Evolutionary conservation across 1,284 basidiomycete genomes (phyloP), one percentile per base, ranked within the genome.

Genomic region (Rhizopogon parksii): DNA sequence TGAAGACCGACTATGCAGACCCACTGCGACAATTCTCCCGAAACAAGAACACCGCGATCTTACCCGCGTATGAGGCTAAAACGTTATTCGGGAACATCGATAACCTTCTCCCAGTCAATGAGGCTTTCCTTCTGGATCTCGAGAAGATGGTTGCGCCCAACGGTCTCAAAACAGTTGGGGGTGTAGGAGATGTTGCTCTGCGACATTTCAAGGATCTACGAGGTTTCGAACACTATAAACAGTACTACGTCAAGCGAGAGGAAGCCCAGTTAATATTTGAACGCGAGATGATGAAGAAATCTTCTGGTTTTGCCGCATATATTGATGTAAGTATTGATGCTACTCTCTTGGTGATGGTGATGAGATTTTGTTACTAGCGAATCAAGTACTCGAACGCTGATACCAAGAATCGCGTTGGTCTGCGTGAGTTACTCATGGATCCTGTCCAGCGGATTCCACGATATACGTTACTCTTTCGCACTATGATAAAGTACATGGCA

Each of bases 381-480:
- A 89, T 91, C 58, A 95, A 96, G 73, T 93, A 95, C 63, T 84
- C 89, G 55, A 83, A 84, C 2, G 78, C 85, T 11, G 93, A 93
- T 52, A 74, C 83, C 35, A 82, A 79, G 57, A 95, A 94, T 63
- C 84, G 88, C 53, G 81, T 95, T 45, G 94, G 95, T 11, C 76
- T 99, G 37, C 82, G 92, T 17, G 95, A 99, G 68, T 80, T 99
- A 38, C 76, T 99, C 38, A 97, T 98, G 83, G 96, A 99, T 63
- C 96, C 96, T n/a, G 91, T 98, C n/a, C 96, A 99, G 67, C 85
- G 96, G 25, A 92, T 99, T 57, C 95, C 96, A 1, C 79, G 95
- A 51, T 99, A 99, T 70, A 96, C 92, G 2, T 76, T 99, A 21
- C 77, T 99, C 56, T 91, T 97, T 68, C 86, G 92, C 57, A 85